A percentile compares a stretch with the other conserved stretches of the same genome.
Conservation (phyloP, 208 protist species). For the Trypanosoma rangeli region DNA sequence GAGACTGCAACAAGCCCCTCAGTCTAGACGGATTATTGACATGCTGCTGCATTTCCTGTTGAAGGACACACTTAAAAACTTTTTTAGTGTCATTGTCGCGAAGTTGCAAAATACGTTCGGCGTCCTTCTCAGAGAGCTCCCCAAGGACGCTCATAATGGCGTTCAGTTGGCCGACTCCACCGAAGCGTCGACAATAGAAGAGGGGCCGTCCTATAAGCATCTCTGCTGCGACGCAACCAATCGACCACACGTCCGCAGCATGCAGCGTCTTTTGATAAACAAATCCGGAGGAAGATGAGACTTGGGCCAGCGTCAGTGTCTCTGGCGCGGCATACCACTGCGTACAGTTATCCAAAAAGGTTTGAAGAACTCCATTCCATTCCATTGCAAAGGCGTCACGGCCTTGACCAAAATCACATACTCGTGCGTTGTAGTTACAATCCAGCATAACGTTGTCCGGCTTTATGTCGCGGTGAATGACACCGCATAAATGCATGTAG, state of each 20-base stretch:
- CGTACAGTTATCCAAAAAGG: slow-evolving; percentile 78
- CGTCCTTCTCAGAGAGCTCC: slow-evolving; percentile 64
- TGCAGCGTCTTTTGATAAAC: slow-evolving; percentile 77
- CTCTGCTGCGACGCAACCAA: slow-evolving; percentile 91
- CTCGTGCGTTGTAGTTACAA: slow-evolving; percentile 88
- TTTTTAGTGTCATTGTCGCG: slow-evolving; percentile 44
- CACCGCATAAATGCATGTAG: slow-evolving; percentile 89
- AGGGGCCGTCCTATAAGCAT: slow-evolving; percentile 78
- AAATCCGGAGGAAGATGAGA: slow-evolving; percentile 69
- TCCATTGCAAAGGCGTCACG: slow-evolving; percentile 67
- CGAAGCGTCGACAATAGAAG: slow-evolving; percentile 87
- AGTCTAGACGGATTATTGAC: slow-evolving; percentile 6
- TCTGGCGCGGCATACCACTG: slow-evolving; percentile 98
- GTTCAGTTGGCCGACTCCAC: slow-evolving; percentile 92
- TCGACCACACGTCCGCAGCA: slow-evolving; percentile 89
- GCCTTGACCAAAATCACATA: slow-evolving; percentile 98
- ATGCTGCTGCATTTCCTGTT: slow-evolving; percentile 3
- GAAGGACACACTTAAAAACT: slow-evolving; percentile 40
- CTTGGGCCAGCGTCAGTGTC: slow-evolving; percentile 91
- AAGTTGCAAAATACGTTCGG: slow-evolving; percentile 64
- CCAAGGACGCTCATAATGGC: slow-evolving; percentile 91
- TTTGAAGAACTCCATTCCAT: slow-evolving; percentile 41
- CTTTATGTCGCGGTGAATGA: slow-evolving; percentile 94
- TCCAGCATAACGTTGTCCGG: slow-evolving; percentile 92
- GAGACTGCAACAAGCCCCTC: slow-evolving; percentile 44